Evolutionary conservation across 2,329 filamentous ascomycete species (phyloP), one percentile per base, ranked within the genome.

Genomic region (Venturia nashicola): DNA sequence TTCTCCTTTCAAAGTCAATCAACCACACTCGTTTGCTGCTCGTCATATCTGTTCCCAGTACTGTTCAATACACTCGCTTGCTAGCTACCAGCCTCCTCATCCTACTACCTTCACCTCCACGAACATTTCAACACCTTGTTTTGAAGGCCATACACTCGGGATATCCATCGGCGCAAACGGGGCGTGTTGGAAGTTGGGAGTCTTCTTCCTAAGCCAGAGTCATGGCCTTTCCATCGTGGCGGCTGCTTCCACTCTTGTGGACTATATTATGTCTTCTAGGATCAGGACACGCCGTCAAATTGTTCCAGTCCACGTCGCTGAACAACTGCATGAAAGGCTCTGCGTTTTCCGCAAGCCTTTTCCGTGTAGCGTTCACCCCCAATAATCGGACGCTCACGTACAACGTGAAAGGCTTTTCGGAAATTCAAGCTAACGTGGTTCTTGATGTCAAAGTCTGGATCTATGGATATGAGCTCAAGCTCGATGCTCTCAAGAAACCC

Each of bases 271-370:
- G 74, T 66, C 71, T 76, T 65, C 70, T 71, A 54, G 73, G 40
- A n/a, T 43, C 36, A 7, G 20, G 72, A 11, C 64, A 61, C 68
- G 88, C 84, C 67, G 80, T 85, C 72, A 82, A 81, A 67, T 79
- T 90, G 71, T 88, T 97, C 71, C 80, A 86, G 70, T 94, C 92
- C 64, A 89, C 83, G 72, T 95, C 92, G 34, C 83, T 97, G 69
- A 91, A 90, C 75, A 83, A 88, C 57, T 97, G 92, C 77, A 89
- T 91, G 80, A 80, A 85, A 65, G 87, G 93, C 75, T 93, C 89
- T 32, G 87, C 86, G 71, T 95, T 97, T 86, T 89, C 89, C 5
- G 91, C 92, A 69, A 91, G 87, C 69, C 82, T 94, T 65, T 96
- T 97, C 83, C 88, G 94, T 69, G 88, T 96, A 74, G 78, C 85